Conservation (phyloP, 345 rosid species). For the Dimocarpus longan region DNA sequence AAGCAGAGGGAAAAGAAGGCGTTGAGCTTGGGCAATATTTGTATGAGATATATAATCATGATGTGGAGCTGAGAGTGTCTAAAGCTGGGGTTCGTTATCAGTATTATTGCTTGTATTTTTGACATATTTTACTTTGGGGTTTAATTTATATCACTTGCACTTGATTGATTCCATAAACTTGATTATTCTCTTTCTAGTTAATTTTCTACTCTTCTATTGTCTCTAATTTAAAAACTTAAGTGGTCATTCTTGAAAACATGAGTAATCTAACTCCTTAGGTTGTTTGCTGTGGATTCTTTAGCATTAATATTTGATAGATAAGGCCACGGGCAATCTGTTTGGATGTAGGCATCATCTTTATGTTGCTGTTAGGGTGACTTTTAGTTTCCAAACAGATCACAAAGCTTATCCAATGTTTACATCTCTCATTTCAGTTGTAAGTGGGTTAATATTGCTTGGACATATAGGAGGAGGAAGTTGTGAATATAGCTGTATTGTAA, state of each 20-base stretch:
- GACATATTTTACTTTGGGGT: conserved; percentile 8
- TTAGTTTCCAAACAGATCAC: neutral
- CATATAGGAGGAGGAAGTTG: neutral
- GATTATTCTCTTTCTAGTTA: neutral
- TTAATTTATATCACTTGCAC: neutral
- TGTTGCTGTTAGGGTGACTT: neutral
- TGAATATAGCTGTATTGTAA: neutral
- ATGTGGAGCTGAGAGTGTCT: conserved; percentile 88
- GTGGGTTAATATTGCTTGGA: neutral
- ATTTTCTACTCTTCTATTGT: neutral
- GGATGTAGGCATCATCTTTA: neutral
- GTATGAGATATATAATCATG: conserved; percentile 93
- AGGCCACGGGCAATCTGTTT: neutral
- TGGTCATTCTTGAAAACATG: neutral
- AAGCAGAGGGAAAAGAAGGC: conserved; percentile 91
- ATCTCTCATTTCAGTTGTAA: neutral
- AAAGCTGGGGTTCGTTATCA: conserved; percentile 79
- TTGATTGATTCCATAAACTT: neutral
- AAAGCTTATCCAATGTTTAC: neutral
- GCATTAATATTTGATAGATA: neutral
- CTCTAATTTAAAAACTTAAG: neutral
- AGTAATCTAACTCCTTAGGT: neutral
- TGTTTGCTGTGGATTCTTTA: neutral
- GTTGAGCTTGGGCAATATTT: conserved; percentile 87
- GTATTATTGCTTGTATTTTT: neutral